These are phyloP conservation scores for Kregervanrija pseudodelftensis DNA, from an alignment of 805 yeast genomes.

Conservation along the genomic window DNA sequence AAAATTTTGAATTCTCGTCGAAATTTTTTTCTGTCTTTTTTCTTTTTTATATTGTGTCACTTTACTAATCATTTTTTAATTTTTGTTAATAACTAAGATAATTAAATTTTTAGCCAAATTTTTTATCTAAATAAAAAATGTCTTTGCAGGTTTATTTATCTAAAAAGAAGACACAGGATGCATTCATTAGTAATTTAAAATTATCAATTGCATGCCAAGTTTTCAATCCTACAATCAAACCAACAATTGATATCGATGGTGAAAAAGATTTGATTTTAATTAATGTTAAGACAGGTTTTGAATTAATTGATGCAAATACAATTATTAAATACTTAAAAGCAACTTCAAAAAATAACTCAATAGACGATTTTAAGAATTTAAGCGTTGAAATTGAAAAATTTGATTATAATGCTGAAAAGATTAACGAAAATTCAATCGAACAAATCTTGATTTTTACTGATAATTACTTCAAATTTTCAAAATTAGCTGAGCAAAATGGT, in stretches of 20 bases:
- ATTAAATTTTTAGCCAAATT: too few species aligned
- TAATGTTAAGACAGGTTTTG: constrained; percentile 35
- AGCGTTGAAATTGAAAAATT: constrained; percentile 3
- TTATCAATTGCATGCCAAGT: constrained; percentile 25
- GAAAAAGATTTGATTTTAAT: constrained; percentile 13
- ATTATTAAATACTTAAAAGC: constrained; percentile 55
- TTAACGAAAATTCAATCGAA: constrained; percentile 35
- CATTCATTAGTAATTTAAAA: constrained; percentile 36
- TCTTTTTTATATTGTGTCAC: too few species aligned
- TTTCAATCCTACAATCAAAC: constrained; percentile 2
- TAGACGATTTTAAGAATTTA: neutral
- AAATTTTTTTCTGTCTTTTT: too few species aligned
- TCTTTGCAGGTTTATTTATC: constrained; percentile 21
- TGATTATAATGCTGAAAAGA: constrained; percentile 10
- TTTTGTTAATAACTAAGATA: too few species aligned
- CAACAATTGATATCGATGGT: constrained; percentile 4
- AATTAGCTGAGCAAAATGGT: neutral
- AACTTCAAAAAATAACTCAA: constrained; percentile 11
- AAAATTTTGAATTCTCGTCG: too few species aligned
- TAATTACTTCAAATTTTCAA: constrained; percentile 28
- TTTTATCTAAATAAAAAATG: constrained; percentile 4
- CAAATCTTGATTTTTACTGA: constrained; percentile 57
- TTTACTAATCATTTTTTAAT: too few species aligned
- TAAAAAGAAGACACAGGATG: constrained; percentile 9
- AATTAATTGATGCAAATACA: constrained; percentile 59